These are phyloP conservation scores for Avena sativa DNA, from an alignment of 176 grass and related monocot genomes.

Conservation along the genomic window DNA sequence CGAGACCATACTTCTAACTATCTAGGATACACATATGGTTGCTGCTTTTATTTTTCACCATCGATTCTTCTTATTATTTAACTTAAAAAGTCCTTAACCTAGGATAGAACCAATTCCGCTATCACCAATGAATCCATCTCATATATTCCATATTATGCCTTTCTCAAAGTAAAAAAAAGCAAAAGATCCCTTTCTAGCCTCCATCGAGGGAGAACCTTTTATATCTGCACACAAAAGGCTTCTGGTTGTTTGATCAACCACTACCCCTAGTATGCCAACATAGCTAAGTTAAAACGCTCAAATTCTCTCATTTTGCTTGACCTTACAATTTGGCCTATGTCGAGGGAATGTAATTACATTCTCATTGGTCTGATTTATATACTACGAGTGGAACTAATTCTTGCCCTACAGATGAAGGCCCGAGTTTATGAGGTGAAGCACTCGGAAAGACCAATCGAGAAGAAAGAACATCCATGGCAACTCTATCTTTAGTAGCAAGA, in stretches of 20 bases:
- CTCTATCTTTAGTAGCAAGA: too few relatives aligned
- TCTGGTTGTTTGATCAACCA: background rate
- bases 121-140: background rate
- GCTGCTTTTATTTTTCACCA: background rate
- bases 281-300: background rate
- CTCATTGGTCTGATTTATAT: too few relatives aligned
- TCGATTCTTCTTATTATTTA: background rate
- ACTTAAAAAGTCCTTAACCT: too few relatives aligned
- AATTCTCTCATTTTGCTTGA: too few relatives aligned
- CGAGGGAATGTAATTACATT: too few relatives aligned
- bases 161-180: background rate
- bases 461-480: too few relatives aligned
- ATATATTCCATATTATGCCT: background rate
- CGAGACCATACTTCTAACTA: background rate
- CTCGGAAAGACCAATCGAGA: too few relatives aligned
- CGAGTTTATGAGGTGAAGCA: too few relatives aligned
- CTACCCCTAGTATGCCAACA: background rate
- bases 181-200: background rate
- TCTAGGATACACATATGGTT: background rate
- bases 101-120: background rate
- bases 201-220: background rate
- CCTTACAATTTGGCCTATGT: too few relatives aligned
- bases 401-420: too few relatives aligned
- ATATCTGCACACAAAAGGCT: too few relatives aligned
- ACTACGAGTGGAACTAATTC: too few relatives aligned